A percentile compares a stretch with the other conserved stretches of the same genome.
Evolutionary conservation across 2,329 filamentous ascomycete species (phyloP).

Genomic region (Neofusicoccum umdonicola): DNA sequence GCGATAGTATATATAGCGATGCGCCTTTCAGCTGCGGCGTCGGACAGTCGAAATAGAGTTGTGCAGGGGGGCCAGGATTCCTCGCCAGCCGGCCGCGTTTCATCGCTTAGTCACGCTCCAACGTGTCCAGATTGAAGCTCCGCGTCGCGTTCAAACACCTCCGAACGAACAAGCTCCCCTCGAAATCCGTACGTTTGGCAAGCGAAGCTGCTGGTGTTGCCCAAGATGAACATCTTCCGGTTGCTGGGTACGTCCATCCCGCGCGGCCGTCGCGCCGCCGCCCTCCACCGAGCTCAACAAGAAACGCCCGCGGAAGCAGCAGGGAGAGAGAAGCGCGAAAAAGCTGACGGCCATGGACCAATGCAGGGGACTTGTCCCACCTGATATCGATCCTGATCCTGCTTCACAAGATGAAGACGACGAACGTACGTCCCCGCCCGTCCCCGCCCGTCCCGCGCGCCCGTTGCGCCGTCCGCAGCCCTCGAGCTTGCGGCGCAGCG

Average conservation of each 20-base stretch:
- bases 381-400: conserved; percentile 90
- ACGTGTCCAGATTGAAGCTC: conserved; percentile 17
- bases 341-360: background rate
- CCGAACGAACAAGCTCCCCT: background rate
- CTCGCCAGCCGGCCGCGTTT: conserved; percentile 7
- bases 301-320: background rate
- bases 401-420: conserved; percentile 87
- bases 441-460: conserved; percentile 18
- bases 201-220: background rate
- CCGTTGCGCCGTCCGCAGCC: background rate
- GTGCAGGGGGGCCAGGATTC: conserved; percentile 1
- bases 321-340: background rate
- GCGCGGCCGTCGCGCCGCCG: background rate
- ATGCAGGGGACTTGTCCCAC: conserved; percentile 88
- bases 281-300: conserved; percentile 3
- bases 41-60: background rate
- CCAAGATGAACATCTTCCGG: conserved; percentile 68
- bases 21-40: background rate
- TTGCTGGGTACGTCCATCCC: conserved; percentile 55
- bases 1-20: background rate
- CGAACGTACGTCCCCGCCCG: conserved; percentile 67
- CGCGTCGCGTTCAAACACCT: background rate
- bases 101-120: conserved; percentile 17
- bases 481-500: too few species aligned
- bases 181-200: conserved; percentile 14